These are phyloP conservation scores for Pleurotus tuber-regium DNA, from an alignment of 768 basidiomycete species.

Conservation along the genomic window DNA sequence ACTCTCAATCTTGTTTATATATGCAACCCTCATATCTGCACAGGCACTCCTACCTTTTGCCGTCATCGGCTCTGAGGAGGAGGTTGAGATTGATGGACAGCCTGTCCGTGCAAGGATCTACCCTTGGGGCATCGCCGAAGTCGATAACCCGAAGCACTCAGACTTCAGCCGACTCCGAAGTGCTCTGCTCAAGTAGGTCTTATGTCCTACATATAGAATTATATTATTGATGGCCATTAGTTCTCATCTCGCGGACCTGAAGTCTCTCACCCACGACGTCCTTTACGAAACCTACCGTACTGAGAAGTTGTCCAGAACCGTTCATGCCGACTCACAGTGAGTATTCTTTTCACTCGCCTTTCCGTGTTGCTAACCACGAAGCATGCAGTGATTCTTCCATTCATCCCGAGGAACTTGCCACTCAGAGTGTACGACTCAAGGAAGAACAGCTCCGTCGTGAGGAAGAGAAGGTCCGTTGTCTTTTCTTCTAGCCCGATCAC, in stretches of 20 bases:
- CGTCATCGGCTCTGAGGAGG: slow-evolving; percentile 96
- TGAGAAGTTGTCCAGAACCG: slow-evolving; percentile 91
- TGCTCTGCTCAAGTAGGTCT: slow-evolving; percentile 80
- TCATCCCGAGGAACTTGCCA: slow-evolving; percentile 94
- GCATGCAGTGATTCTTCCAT: slow-evolving; percentile 76
- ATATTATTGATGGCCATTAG: slow-evolving; percentile 34
- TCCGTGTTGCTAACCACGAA: slow-evolving; percentile 21
- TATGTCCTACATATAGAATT: neutral
- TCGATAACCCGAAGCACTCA: slow-evolving; percentile 99
- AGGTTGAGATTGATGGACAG: slow-evolving; percentile 90
- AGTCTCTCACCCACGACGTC: slow-evolving; percentile 90
- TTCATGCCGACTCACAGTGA: slow-evolving; percentile 75
- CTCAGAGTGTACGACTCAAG: slow-evolving; percentile 95
- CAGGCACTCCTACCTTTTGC: slow-evolving; percentile 94
- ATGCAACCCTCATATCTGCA: slow-evolving; percentile 5
- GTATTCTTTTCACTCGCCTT: slow-evolving; percentile 18
- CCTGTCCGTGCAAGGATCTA: slow-evolving; percentile 91
- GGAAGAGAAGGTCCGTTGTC: slow-evolving; percentile 80
- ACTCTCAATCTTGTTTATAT: slow-evolving; percentile 5
- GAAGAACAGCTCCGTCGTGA: slow-evolving; percentile 97
- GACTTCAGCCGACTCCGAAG: slow-evolving; percentile 93
- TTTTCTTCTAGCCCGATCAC: neutral
- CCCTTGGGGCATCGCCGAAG: slow-evolving; percentile 98
- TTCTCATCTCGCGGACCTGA: slow-evolving; percentile 93
- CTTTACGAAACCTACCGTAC: slow-evolving; percentile 97